Evolutionary conservation across 164 flowering plant species (phyloP), one percentile per base, ranked within the genome.

Genomic region (Kalanchoe fedtschenkoi): DNA sequence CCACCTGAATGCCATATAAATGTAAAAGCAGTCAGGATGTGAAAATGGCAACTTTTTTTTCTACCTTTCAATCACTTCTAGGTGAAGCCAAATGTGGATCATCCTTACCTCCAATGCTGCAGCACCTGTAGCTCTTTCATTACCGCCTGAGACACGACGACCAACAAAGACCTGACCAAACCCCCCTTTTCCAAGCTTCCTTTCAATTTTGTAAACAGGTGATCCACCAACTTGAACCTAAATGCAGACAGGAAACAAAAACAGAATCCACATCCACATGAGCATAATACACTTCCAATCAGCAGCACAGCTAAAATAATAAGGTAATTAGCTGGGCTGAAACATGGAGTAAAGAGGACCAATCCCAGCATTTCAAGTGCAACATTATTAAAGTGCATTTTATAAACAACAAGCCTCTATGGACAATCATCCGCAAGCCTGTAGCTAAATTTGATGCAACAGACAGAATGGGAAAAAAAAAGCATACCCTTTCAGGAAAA

Each of bases 101-200:
- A 0, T 9, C 1, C 30, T 22, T 24, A 86, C 97, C 88, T 91
- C 96, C 38, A 69, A 21, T 46, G 91, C 83, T 29, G 79, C 84
- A 51, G 90, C 67, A 39, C 93, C 97, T 0, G 73, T 60, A 60
- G 74, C 30, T 7, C 88, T 82, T 5, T 80, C 93, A 81, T 61
- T 85, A 21, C 89, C 89, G 62, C 90, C 86, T 24, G 73, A 37
- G 51, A 80, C 81, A 62, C 96, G 99, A 10, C 89, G 97, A 62
- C 99, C 99, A 68, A 90, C 90, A 76, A 86, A 93, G 51, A 93
- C 99, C 73, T 93, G 99, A 55, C 99, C 99, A 68, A 90, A 93
- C 54, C 99, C 99, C 47, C 99, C 99, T 74, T 90, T 90, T 15
- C 99, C 99, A 43, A 93, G 67, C 78, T 88, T 93, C 76, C 84